Base-by-base conservation (phyloP, 164 flowering plant species). In the Pachysandra terminalis region DNA sequence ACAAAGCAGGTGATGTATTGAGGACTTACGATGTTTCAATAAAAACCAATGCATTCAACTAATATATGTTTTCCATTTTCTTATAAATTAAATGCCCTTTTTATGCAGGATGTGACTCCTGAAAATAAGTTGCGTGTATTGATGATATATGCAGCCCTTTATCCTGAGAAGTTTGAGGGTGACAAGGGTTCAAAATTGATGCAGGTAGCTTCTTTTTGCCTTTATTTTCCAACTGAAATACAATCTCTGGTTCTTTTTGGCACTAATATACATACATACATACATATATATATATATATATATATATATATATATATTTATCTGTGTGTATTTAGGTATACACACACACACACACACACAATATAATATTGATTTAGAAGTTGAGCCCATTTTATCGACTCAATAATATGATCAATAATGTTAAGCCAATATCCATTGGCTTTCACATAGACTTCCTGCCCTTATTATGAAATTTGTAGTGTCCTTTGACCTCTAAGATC, bases 111-210 rank as follows among this genome's bases (percentile, higher is more conserved):
- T 61, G 77, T 82, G 59, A 63, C 80, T 62, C 80, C 77, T 71
- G 99, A 90, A 83, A 84, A 82, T 75, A 96, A 86, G 73, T 81
- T 93, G 85, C 90, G 99, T 22, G 77, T 96, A 59, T 65, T 96
- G 85, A 90, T 96, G 96, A 91, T 96, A 71, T 90, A 90, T 81
- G 91, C 96, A 72, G 77, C 86, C 51, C 76, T 87, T 64, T 74
- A 87, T 79, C 99, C 99, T 52, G 98, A 96, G 63, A 96, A 96
- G 77, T 91, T 96, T 83, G 99, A 91, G 75, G 92, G 92, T 66
- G 99, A 93, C 77, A 96, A 96, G 75, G 99, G 91, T 60, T 56
- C 68, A 22, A 96, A 91, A 77, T 59, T 96, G 67, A 93, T 96
- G 97, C 96, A 93, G 89, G 99, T 96, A 69, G 54, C 53, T 59